Percentiles rank a stretch among this genome's conserved stretches.
These are phyloP conservation scores for Ceratorhiza oryzae-sativae DNA, from an alignment of 1,284 basidiomycete genomes.

Conservation along the genomic window DNA sequence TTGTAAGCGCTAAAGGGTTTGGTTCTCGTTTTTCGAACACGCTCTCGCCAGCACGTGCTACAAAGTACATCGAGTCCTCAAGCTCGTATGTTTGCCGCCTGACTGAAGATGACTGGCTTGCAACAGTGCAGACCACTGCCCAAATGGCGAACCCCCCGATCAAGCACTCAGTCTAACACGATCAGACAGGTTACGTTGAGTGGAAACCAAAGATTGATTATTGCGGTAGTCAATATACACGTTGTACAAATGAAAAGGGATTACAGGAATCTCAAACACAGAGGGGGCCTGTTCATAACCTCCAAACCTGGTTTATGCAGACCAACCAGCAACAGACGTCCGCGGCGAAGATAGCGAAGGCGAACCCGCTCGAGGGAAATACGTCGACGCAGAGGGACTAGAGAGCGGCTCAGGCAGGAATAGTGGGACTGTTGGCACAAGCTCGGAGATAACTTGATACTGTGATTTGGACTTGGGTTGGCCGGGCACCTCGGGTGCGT, in stretches of 20 bases:
- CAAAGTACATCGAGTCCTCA: too few species aligned
- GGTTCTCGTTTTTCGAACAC: too few species aligned
- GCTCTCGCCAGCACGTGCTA: too few species aligned
- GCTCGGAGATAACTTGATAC: slow-evolving; percentile 79
- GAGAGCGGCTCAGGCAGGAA: slow-evolving; percentile 67
- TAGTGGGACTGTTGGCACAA: slow-evolving; percentile 77
- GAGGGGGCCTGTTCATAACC: background rate
- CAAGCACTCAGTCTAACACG: background rate
- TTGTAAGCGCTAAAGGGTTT: too few species aligned
- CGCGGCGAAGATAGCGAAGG: slow-evolving; percentile 65
- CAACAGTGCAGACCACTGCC: too few species aligned
- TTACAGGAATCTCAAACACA: background rate
- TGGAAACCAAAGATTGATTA: slow-evolving; percentile 22
- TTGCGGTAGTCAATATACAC: slow-evolving; percentile 22
- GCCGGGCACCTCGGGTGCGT: slow-evolving; percentile 51
- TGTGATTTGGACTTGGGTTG: slow-evolving; percentile 53
- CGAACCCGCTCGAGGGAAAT: slow-evolving; percentile 62
- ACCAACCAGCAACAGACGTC: slow-evolving; percentile 43
- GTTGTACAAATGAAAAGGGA: slow-evolving; percentile 20
- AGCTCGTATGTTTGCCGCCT: too few species aligned
- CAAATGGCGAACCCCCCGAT: too few species aligned
- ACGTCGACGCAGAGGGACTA: slow-evolving; percentile 67
- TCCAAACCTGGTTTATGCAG: background rate
- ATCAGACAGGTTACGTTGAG: background rate
- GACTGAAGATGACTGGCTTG: too few species aligned